Percentiles rank a stretch among this genome's conserved stretches.
Evolutionary conservation across 2,329 filamentous ascomycete species (phyloP).

Genomic region (Teratosphaeria pseudoeucalypti): DNA sequence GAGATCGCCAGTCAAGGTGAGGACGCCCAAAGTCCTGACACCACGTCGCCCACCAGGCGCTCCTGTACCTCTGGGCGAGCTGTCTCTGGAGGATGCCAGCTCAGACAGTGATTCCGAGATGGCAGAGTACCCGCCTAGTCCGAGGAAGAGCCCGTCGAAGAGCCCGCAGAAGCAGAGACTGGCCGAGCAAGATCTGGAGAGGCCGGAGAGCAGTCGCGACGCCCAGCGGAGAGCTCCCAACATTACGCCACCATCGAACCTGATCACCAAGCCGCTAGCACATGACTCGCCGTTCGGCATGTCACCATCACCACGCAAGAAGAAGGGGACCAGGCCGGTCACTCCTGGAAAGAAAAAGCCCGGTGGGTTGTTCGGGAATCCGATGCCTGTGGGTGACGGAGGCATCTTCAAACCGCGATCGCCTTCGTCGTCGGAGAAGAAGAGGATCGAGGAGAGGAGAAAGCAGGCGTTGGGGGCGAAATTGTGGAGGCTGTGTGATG

Average conservation of each 20-base stretch:
- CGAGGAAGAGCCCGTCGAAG: constrained; percentile 24
- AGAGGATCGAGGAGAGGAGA: constrained; percentile 7
- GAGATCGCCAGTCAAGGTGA: constrained; percentile 28
- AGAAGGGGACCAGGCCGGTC: neutral
- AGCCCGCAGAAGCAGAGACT: constrained; percentile 13
- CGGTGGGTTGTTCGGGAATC: constrained; percentile 5
- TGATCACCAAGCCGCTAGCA: constrained; percentile 14
- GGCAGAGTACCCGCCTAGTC: constrained; percentile 27
- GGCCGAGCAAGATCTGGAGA: constrained; percentile 1
- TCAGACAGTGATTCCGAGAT: constrained; percentile 13
- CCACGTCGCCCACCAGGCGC: constrained; percentile 20
- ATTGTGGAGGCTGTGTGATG: constrained; percentile 24
- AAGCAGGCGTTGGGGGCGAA: constrained; percentile 13
- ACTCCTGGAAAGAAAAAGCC: neutral
- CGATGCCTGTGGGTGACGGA: constrained; percentile 2
- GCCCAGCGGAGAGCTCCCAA: constrained; percentile 10
- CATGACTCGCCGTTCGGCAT: constrained; percentile 15
- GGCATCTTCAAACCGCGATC: constrained; percentile 8
- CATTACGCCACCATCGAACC: constrained; percentile 19
- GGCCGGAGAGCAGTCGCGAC: constrained; percentile 18
- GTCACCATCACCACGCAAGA: constrained; percentile 17
- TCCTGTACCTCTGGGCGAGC: constrained; percentile 21
- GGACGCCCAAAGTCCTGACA: constrained; percentile 23
- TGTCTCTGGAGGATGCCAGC: constrained; percentile 18
- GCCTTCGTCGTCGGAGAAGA: constrained; percentile 10